Base-by-base conservation (phyloP, 2,329 filamentous ascomycete species). In the Dryadomyces quercivorus region DNA sequence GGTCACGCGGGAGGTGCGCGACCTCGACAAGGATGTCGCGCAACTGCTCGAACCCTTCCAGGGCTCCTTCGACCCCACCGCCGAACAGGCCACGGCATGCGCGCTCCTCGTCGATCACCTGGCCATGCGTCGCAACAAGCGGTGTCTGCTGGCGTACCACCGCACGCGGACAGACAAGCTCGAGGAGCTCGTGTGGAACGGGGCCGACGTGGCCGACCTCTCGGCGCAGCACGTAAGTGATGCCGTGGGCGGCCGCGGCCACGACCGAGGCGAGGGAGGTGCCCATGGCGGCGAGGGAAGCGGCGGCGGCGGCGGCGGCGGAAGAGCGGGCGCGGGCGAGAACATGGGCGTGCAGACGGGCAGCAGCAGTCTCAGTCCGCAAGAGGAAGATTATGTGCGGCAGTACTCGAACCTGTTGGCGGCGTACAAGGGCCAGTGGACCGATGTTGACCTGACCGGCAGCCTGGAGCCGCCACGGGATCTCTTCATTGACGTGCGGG, bases 341-440 rank as follows among this genome's bases (percentile, higher is more conserved):
- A 20, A 40, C n/a, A 40, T 70, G 10, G 76, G 80, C 54, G 73
- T 18, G 8, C 15, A 18, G 16, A 18, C 70, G 31, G 72, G 71
- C 21, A 82, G 82, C 56, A 92, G 85, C 72, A 92, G 87, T 63
- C 72, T 97, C 56, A 95, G 90, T 63, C 91, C 93, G 0, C 92
- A 97, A 66, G 93, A 98, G 68, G 91, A 96, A 68, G 93, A 97
- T 63, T 98, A 96, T 65, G 87, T 95, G 55, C 79, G 92, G 57
- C 85, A 91, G 64, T 98, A 96, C 65, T 85, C 86, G 60, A 91
- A 98, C 64, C 75, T 98, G 60, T 73, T 98, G 54, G 89, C 92
- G n/a, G 88, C 90, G 2, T 96, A 94, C 70, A 98, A 98, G 68
- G 93, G 93, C 1, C 90, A 95, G 64, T 98, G 92, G 92, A 97